phyloP scores from a whole-genome alignment of 441 rosid genomes.

The Populus hybrid region DNA sequence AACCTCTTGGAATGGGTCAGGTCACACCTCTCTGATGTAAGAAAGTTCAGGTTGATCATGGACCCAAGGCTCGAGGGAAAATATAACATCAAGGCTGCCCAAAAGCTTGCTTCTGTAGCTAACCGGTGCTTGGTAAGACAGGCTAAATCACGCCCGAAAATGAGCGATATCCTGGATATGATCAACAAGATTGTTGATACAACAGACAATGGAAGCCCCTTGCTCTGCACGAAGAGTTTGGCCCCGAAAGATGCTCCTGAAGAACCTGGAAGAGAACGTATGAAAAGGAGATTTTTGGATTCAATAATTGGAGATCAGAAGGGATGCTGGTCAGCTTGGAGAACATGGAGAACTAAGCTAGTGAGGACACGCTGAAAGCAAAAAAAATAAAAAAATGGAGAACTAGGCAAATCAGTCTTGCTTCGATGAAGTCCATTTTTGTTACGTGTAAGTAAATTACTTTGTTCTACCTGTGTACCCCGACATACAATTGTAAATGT shows the following conservation, averaged over 20 bases:
- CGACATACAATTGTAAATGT: neutral
- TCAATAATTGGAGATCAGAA: slow-evolving; percentile 34
- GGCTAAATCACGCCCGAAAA: slow-evolving; percentile 66
- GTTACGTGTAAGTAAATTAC: neutral
- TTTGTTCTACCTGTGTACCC: neutral
- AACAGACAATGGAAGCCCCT: slow-evolving; percentile 35
- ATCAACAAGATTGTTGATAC: slow-evolving; percentile 48
- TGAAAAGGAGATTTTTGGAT: slow-evolving; percentile 53
- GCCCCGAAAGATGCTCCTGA: slow-evolving; percentile 30
- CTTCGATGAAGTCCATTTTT: neutral
- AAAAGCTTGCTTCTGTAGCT: slow-evolving; percentile 62
- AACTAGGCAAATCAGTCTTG: neutral
- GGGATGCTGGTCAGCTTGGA: slow-evolving; percentile 46
- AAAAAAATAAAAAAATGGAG: neutral
- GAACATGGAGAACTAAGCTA: slow-evolving; percentile 50
- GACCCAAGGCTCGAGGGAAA: slow-evolving; percentile 71
- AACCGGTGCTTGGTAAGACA: slow-evolving; percentile 60
- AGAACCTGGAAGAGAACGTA: slow-evolving; percentile 34
- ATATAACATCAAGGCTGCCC: slow-evolving; percentile 62
- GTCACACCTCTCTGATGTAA: slow-evolving; percentile 51
- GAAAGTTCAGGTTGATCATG: slow-evolving; percentile 56
- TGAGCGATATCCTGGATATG: slow-evolving; percentile 73
- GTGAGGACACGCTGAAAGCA: slow-evolving; percentile 26
- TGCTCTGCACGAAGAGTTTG: slow-evolving; percentile 38
- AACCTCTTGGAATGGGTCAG: slow-evolving; percentile 73